Evolutionary conservation across 306 rosid genomes (phyloP).

Genomic region (Oxytropis ochrocephala): DNA sequence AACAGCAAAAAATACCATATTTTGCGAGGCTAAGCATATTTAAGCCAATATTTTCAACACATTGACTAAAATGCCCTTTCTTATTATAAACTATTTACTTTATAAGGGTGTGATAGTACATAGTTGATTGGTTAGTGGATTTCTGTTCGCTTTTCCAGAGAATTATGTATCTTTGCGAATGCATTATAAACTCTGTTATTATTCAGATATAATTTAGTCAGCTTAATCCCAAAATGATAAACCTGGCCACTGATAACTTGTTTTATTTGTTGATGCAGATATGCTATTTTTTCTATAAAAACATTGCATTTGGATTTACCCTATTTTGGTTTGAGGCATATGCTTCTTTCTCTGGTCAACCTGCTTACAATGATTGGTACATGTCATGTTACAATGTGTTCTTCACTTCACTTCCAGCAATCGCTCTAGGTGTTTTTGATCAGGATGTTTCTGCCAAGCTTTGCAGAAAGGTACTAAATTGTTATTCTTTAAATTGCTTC

Average conservation of each 20-base stretch:
- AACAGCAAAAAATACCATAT: neutral
- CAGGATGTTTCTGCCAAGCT: constrained; percentile 85
- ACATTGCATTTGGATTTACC: constrained; percentile 81
- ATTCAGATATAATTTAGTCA: neutral
- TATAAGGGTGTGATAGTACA: no score
- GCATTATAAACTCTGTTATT: neutral
- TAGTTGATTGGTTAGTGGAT: neutral
- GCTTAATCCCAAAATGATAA: neutral
- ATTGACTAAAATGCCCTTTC: neutral
- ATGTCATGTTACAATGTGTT: constrained; percentile 88
- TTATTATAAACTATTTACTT: neutral
- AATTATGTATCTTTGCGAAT: neutral
- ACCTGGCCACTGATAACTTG: neutral
- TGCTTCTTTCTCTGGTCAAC: constrained; percentile 77
- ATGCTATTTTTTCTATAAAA: constrained; percentile 95
- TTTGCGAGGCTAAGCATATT: no score
- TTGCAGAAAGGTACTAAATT: constrained; percentile 60
- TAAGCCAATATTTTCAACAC: no score
- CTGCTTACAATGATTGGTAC: constrained; percentile 91
- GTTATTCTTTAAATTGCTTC: neutral
- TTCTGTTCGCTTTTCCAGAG: constrained; percentile 16
- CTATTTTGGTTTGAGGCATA: constrained; percentile 86
- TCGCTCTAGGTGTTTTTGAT: constrained; percentile 84
- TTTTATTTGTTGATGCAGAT: constrained; percentile 49
- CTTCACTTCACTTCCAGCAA: constrained; percentile 91